These are phyloP conservation scores for Ogataea zsoltii DNA, from an alignment of 805 yeast species.

Conservation along the genomic window DNA sequence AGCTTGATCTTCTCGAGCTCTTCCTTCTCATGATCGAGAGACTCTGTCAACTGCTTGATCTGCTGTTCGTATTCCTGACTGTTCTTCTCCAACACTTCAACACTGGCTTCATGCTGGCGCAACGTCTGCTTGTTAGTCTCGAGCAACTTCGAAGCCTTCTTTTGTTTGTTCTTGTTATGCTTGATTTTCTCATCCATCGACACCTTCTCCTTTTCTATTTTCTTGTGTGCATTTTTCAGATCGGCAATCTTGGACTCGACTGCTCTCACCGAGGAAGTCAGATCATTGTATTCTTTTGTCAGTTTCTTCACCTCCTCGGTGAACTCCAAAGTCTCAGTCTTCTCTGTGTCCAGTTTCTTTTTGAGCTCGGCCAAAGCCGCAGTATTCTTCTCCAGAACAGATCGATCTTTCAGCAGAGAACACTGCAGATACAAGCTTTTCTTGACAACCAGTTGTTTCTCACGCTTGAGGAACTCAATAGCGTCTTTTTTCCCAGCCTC, in stretches of 20 bases:
- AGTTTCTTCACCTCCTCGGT: slow-evolving; percentile 37
- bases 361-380: slow-evolving; percentile 41
- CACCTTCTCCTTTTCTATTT: slow-evolving; percentile 58
- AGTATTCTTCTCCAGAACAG: slow-evolving; percentile 40
- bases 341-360: slow-evolving; percentile 43
- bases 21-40: slow-evolving; percentile 53
- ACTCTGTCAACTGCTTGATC: slow-evolving; percentile 42
- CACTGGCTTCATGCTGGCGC: slow-evolving; percentile 45
- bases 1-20: slow-evolving; percentile 63
- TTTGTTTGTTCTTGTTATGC: slow-evolving; percentile 57
- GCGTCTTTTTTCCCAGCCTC: slow-evolving; percentile 71
- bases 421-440: slow-evolving; percentile 60
- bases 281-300: slow-evolving; percentile 31
- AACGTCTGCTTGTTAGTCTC: slow-evolving; percentile 47
- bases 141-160: slow-evolving; percentile 58
- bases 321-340: slow-evolving; percentile 41
- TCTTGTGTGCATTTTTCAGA: slow-evolving; percentile 39
- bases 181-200: slow-evolving; percentile 76
- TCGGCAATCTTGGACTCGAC: slow-evolving; percentile 29
- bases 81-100: slow-evolving; percentile 47
- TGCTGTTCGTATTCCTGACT: slow-evolving; percentile 46
- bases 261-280: slow-evolving; percentile 26
- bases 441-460: slow-evolving; percentile 56
- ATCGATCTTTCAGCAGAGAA: slow-evolving; percentile 41
- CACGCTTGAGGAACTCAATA: slow-evolving; percentile 59